Base-by-base conservation (phyloP, 768 basidiomycete species). In the Suillus plorans region DNA sequence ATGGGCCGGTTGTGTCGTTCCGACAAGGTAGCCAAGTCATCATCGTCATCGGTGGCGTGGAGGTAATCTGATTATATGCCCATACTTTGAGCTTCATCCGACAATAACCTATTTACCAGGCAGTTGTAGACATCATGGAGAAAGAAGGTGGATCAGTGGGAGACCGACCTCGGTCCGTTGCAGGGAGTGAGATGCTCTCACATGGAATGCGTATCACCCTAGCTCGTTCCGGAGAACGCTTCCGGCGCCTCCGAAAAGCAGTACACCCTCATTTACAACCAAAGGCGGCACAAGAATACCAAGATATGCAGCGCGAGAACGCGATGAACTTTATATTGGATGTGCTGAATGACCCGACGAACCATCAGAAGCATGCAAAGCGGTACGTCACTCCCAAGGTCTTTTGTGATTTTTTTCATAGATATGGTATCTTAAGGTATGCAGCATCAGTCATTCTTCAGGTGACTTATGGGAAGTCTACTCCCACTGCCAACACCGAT, bases 111-210 rank as follows among this genome's bases (percentile, higher is more conserved):
- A 2, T 79, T 84, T 62, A 80, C 82, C 77, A 86, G 71, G 82
- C 81, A 4, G 85, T 85, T 0, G 76, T 82, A 0, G 84, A 87
- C 5, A 82, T 88, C 63, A 84, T 88, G 85, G 87, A 87, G 71
- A 83, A 84, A 55, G 82, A 86, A 68, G 85, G 86, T 0, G 82
- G 80, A 0, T 68, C 76, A 0, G 74, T 83, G 16, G 80, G 78
- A 0, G 86, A 88, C 67, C 74, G 87, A 41, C 86, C 86, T 13
- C 68, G 69, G 2, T 75, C 73, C 22, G 82, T 87, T 53, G 79
- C 87, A 0, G 86, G 80, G 0, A 82, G 82, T 1, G 85, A 87
- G 52, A 84, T 84, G 0, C 74, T 88, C 0, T 84, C 82, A 0
- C 82, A 82, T 2, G 85, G 83, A 0, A 85, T 87, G 86, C 74